Percentiles rank a stretch among this genome's conserved stretches.
phyloP scores from a whole-genome alignment of 345 rosid genomes.

The Dipteronia dyeriana region DNA sequence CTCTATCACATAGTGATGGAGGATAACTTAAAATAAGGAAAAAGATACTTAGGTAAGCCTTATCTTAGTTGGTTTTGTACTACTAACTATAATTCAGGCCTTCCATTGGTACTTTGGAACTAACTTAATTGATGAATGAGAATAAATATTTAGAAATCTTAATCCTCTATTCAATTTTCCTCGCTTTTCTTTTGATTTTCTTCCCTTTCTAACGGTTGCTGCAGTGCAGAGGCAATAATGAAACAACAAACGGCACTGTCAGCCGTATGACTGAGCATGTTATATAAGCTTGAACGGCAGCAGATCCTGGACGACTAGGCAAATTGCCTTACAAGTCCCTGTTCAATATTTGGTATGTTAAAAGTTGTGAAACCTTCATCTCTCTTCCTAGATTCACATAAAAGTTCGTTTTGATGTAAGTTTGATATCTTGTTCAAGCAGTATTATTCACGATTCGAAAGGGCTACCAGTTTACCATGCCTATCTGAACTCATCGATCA shows the following conservation, averaged over 20 bases:
- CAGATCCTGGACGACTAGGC: conserved; percentile 58
- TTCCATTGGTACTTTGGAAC: background rate
- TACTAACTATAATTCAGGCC: background rate
- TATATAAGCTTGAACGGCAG: conserved; percentile 58
- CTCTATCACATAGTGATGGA: too few species aligned
- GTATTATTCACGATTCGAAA: conserved; percentile 8
- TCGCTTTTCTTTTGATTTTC: background rate
- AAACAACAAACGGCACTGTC: conserved; percentile 40
- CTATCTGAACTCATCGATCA: conserved; percentile 5
- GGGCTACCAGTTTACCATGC: background rate
- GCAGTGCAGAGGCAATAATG: conserved; percentile 52
- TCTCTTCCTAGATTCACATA: conserved; percentile 6
- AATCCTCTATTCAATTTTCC: background rate
- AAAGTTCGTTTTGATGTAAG: conserved; percentile 17
- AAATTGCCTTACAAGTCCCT: conserved; percentile 12
- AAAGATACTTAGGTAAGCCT: background rate
- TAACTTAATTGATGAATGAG: background rate
- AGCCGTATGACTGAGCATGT: conserved; percentile 42
- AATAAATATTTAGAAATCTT: background rate
- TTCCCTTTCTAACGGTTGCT: conserved; percentile 34
- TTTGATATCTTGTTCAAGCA: background rate
- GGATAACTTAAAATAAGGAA: background rate
- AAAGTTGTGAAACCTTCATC: conserved; percentile 18
- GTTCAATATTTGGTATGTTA: conserved; percentile 18
- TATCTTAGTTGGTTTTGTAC: background rate